These are phyloP conservation scores for Hamigera avellanea DNA, from an alignment of 495 filamentous ascomycete genomes.

Conservation along the genomic window DNA sequence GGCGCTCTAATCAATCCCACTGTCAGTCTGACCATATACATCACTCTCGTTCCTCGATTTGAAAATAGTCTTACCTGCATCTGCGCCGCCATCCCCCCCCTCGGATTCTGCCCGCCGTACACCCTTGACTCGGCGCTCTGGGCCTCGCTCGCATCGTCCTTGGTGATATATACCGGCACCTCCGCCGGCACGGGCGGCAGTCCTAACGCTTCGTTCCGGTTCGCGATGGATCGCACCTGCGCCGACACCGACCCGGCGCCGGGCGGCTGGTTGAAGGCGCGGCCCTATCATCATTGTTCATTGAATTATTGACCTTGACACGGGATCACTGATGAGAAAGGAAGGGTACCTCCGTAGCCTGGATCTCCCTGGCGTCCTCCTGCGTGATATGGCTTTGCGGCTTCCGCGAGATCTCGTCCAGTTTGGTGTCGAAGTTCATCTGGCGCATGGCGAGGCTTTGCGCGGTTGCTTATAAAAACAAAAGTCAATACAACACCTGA, in stretches of 20 bases:
- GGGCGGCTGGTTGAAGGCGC: conserved; percentile 24
- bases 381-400: conserved; percentile 21
- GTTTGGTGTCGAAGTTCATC: conserved; percentile 27
- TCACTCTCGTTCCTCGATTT: background rate
- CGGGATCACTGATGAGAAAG: background rate
- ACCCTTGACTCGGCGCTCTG: conserved; percentile 20
- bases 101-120: conserved; percentile 20
- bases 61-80: conserved; percentile 18
- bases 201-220: conserved; percentile 21
- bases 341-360: conserved; percentile 17
- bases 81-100: conserved; percentile 18
- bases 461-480: conserved; percentile 14
- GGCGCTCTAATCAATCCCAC: conserved; percentile 18
- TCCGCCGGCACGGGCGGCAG: conserved; percentile 12
- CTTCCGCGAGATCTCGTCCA: conserved; percentile 20
- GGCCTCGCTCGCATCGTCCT: conserved; percentile 23
- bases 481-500: background rate
- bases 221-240: conserved; percentile 24
- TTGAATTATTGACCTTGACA: background rate
- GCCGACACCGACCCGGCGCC: conserved; percentile 19
- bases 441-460: conserved; percentile 25
- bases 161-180: conserved; percentile 18
- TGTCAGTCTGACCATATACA: background rate
- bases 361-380: conserved; percentile 21
- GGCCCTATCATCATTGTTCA: conserved; percentile 13